Conservation (phyloP, 495 filamentous ascomycete genomes). For the Oidiodendron maius region DNA sequence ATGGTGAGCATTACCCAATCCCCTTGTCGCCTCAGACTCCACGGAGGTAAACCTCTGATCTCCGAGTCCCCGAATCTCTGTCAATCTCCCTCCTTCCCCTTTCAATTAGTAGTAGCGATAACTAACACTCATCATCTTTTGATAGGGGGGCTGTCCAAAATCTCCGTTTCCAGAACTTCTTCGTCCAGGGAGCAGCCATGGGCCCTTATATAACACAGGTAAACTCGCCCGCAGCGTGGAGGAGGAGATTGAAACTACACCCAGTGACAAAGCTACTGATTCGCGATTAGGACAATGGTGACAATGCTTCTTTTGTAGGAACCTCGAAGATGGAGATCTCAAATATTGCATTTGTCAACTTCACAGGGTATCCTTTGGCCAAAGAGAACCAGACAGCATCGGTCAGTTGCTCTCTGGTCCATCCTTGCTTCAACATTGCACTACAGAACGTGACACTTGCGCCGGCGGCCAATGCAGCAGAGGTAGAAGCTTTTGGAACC, state of each 20-base stretch:
- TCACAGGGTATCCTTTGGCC: conserved; percentile 37
- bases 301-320: conserved; percentile 44
- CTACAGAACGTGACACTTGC: conserved; percentile 36
- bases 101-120: neutral
- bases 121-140: too few species aligned
- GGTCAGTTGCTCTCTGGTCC: conserved; percentile 37
- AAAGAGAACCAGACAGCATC: conserved; percentile 26
- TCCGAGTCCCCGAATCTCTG: too few species aligned
- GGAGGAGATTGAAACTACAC: too few species aligned
- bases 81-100: neutral
- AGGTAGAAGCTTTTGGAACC: conserved; percentile 25
- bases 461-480: conserved; percentile 24
- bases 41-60: too few species aligned
- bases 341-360: conserved; percentile 47
- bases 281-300: conserved; percentile 42
- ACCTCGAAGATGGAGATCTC: conserved; percentile 43
- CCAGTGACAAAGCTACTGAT: too few species aligned
- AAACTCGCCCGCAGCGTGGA: too few species aligned
- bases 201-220: conserved; percentile 37
- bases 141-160: conserved; percentile 38
- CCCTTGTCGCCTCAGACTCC: too few species aligned
- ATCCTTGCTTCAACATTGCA: conserved; percentile 44
- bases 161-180: conserved; percentile 47
- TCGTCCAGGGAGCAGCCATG: conserved; percentile 34
- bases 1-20: conserved; percentile 31